Evolutionary conservation across 768 basidiomycete genomes (phyloP).

Genomic region (Scleroderma citrinum): DNA sequence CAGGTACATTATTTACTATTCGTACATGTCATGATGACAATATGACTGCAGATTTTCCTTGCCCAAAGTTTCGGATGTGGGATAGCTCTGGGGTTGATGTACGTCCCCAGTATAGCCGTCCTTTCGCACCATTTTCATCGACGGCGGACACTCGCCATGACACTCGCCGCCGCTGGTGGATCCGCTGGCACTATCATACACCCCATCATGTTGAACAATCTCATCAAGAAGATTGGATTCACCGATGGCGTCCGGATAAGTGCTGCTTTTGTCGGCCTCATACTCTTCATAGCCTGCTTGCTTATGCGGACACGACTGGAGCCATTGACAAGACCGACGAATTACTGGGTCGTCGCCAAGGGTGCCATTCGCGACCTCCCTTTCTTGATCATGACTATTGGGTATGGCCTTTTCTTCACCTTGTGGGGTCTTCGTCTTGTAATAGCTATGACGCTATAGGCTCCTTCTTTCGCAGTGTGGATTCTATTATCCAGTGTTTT

Average conservation of each 20-base stretch:
- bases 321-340: conserved; percentile 14
- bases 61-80: conserved; percentile 44
- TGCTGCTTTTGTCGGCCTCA: conserved; percentile 34
- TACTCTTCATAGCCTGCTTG: conserved; percentile 31
- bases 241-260: conserved; percentile 44
- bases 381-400: conserved; percentile 14
- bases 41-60: conserved; percentile 37
- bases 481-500: conserved; percentile 49
- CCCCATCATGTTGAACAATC: conserved; percentile 28
- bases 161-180: conserved; percentile 36
- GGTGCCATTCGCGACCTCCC: conserved; percentile 11
- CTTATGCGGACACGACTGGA: conserved; percentile 37
- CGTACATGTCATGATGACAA: not conserved
- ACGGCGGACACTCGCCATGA: conserved; percentile 39
- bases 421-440: not conserved
- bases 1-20: conserved; percentile 27
- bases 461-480: conserved; percentile 28
- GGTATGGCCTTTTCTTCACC: conserved; percentile 8
- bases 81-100: conserved; percentile 40
- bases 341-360: conserved; percentile 14
- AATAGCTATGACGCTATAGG: conserved; percentile 3
- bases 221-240: conserved; percentile 28
- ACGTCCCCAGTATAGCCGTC: conserved; percentile 39
- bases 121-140: conserved; percentile 40
- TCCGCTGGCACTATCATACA: conserved; percentile 22